Evolutionary conservation across 495 filamentous ascomycete genomes (phyloP).

Genomic region (Aspergillus affinis): DNA sequence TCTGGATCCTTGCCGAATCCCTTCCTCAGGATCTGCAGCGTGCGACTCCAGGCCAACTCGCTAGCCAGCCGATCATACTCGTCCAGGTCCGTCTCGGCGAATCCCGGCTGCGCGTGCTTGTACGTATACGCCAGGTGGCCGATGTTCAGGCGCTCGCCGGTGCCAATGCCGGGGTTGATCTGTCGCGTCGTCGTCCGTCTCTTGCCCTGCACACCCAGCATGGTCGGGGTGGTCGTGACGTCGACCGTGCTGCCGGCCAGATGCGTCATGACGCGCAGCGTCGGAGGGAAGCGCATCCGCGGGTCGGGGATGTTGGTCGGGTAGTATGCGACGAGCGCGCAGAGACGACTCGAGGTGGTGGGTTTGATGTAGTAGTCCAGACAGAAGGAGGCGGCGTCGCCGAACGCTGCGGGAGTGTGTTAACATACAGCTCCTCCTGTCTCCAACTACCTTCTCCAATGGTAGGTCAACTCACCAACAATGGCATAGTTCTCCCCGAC

Average conservation of each 20-base stretch:
- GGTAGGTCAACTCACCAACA: conserved; percentile 46
- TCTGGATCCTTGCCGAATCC: conserved; percentile 61
- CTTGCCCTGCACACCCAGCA: conserved; percentile 67
- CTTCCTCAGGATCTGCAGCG: conserved; percentile 48
- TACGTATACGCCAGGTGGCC: conserved; percentile 50
- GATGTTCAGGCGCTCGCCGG: conserved; percentile 45
- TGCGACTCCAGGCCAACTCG: conserved; percentile 56
- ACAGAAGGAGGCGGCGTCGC: conserved; percentile 56
- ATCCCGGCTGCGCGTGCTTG: conserved; percentile 49
- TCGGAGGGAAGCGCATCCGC: conserved; percentile 45
- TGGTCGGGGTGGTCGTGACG: conserved; percentile 44
- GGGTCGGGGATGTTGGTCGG: conserved; percentile 53
- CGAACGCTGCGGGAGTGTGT: conserved; percentile 46
- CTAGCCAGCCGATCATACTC: conserved; percentile 54
- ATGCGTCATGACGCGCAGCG: conserved; percentile 53
- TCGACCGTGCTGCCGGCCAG: conserved; percentile 51
- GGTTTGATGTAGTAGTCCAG: conserved; percentile 56
- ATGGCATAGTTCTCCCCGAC: conserved; percentile 52
- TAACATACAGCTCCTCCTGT: background rate
- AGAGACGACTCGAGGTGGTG: conserved; percentile 38
- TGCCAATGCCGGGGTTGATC: conserved; percentile 54
- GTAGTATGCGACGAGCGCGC: conserved; percentile 61
- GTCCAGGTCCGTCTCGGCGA: conserved; percentile 55
- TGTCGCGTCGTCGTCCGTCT: conserved; percentile 44
- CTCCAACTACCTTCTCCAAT: background rate